These are phyloP conservation scores for Madurella fahalii DNA, from an alignment of 2,329 filamentous ascomycete genomes.

Conservation along the genomic window DNA sequence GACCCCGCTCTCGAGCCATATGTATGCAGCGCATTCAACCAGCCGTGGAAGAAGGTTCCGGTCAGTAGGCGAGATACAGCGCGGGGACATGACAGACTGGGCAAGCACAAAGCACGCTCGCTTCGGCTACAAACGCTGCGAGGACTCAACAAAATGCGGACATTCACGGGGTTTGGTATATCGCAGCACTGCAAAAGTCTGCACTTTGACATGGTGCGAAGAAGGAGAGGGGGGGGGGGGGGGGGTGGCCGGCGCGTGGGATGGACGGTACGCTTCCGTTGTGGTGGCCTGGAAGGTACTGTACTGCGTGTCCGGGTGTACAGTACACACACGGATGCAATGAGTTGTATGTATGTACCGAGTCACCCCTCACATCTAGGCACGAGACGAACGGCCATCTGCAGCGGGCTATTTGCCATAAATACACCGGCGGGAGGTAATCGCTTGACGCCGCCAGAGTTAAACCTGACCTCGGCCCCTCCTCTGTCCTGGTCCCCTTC, in stretches of 20 bases:
- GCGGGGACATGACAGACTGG: not conserved
- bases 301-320: no score
- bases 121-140: no score
- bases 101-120: not conserved
- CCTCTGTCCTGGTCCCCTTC: conserved; percentile 3
- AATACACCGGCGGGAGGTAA: conserved; percentile 1
- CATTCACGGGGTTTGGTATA: no score
- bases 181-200: no score
- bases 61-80: not conserved
- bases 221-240: no score
- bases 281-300: no score
- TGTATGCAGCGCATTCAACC: conserved; percentile 2
- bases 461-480: conserved; percentile 3
- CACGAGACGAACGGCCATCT: not conserved
- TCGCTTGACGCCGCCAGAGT: not conserved
- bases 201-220: no score
- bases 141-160: no score
- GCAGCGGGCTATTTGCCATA: conserved; percentile 5
- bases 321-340: no score
- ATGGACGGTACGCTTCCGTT: no score
- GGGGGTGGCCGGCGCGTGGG: no score
- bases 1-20: conserved; percentile 8
- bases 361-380: not conserved
- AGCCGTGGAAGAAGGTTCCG: not conserved
- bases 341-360: not conserved